Base-by-base conservation (phyloP, 257 asterid species). In the Anisodus tanguticus region DNA sequence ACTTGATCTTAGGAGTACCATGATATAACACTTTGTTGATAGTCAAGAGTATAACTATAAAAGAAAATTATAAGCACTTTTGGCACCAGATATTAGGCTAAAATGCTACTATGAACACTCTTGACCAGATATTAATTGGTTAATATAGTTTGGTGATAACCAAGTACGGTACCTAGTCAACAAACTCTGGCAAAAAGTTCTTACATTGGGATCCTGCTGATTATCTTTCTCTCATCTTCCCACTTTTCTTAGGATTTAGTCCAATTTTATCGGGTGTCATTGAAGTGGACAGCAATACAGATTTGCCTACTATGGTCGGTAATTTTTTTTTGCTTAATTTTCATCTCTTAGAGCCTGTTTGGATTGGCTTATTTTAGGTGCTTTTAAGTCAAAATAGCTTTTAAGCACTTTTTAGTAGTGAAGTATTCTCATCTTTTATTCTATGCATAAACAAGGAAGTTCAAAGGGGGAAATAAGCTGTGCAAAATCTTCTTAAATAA, bases 11-110 rank as follows among this genome's bases (percentile, higher is more conserved):
- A 26, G 13, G 45, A 53, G 62, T 77, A 77, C 49, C 62, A 26
- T 31, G 64, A 15, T 77, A 77, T 77, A 26, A 53, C 49, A 26
- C 64, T 77, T 22, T 1, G 81, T 51, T 76, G 81, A 76, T 49
- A 47, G 41, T 51, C 63, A 26, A 53, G 63, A 49, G 19, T 49
- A 16, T 69, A 13, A 69, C 53, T 16, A 39, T 37, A 74, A 74
- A 49, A 74, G 62, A 74, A 49, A 74, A 49, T 6, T 49, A 49
- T 22, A 9, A 76, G 15, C 41, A 77, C 82, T 51, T 53, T 17
- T 15, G 49, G 7, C 82, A 26, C 82, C 49, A 31, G 64, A 53
- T 53, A 77, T 77, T 77, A 53, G 49, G 16, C 64, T 77, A 77
- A n/a, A 77, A 77, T 53, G 64, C 55, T 77, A 53, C 49, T 13